Conservation (phyloP, 176 grass and related monocot species). For the Carex scoparia region DNA sequence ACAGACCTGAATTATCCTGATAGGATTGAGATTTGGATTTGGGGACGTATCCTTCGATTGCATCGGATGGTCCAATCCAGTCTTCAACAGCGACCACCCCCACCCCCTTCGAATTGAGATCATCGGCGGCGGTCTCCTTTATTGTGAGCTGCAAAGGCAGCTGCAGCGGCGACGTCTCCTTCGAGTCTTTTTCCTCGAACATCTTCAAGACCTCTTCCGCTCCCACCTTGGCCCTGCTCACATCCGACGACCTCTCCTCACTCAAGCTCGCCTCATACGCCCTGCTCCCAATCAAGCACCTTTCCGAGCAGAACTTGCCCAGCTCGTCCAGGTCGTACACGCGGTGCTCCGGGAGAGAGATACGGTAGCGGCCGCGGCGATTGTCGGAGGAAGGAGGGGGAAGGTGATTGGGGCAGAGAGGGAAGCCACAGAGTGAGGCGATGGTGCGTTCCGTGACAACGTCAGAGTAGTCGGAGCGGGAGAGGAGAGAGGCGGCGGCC, state of each 20-base stretch:
- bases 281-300: constrained; percentile 50
- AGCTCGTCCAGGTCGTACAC: constrained; percentile 89
- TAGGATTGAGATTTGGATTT: constrained; percentile 19
- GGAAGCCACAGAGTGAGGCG: constrained; percentile 41
- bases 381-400: neutral
- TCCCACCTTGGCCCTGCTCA: constrained; percentile 15
- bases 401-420: constrained; percentile 35
- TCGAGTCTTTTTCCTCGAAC: constrained; percentile 17
- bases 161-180: too few relatives aligned
- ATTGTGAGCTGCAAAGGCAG: too few relatives aligned
- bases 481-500: constrained; percentile 42
- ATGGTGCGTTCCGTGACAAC: constrained; percentile 74
- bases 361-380: constrained; percentile 31
- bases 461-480: constrained; percentile 66
- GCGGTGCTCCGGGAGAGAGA: constrained; percentile 81
- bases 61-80: constrained; percentile 60
- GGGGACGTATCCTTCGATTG: constrained; percentile 87
- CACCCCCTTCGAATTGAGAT: neutral
- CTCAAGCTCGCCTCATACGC: constrained; percentile 40
- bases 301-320: constrained; percentile 67
- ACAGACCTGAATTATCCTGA: constrained; percentile 14
- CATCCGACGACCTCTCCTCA: constrained; percentile 30
- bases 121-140: too few relatives aligned
- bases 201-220: constrained; percentile 34
- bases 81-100: constrained; percentile 53